Base-by-base conservation (phyloP, 108 stramenopile genomes). In the Nitzschia sp. region DNA sequence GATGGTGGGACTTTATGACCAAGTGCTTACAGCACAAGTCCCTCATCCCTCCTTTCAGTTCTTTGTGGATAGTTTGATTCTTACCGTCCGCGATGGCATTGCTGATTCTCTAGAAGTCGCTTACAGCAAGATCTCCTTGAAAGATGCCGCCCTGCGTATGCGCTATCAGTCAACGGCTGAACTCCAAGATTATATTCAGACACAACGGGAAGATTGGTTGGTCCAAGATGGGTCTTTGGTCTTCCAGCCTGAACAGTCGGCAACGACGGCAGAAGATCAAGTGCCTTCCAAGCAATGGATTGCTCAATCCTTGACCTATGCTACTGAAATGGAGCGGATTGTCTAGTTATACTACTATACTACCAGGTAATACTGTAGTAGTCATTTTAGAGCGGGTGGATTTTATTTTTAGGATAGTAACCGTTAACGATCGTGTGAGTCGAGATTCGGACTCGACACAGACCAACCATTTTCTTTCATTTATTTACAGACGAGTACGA, bases 261-360 rank as follows among this genome's bases (percentile, higher is more conserved):
- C 85, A 42, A 54, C 70, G 34, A 85, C 83, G 62, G 88, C 86
- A 12, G 46, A 55, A 24, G 73, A 61, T 17, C 92, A 95, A 61
- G 86, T 92, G 67, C 88, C 90, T 17, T 80, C 81, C 29, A 81
- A 85, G 82, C 83, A 93, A 43, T 78, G 90, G 75, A 95, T 95
- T 54, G 57, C 76, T 9, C 91, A 93, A 63, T 87, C 71, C 50
- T 64, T 95, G 63, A 88, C 79, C 60, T 95, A 95, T 78, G 95
- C 95, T 14, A 89, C 89, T 15, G 95, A 95, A 79, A 78, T 95
- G 76, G 95, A 95, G 59, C 79, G 95, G 56, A 95, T 95, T 65
- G 87, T 95, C 10, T 95, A 91, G 74, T 10, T 7, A 51, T 10
- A 60, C 34, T 48, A 60, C 41, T 57, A 15, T 43, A 57, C n/a